Conservation (phyloP, 2,329 filamentous ascomycete species). For the Fusarium hainanense region DNA sequence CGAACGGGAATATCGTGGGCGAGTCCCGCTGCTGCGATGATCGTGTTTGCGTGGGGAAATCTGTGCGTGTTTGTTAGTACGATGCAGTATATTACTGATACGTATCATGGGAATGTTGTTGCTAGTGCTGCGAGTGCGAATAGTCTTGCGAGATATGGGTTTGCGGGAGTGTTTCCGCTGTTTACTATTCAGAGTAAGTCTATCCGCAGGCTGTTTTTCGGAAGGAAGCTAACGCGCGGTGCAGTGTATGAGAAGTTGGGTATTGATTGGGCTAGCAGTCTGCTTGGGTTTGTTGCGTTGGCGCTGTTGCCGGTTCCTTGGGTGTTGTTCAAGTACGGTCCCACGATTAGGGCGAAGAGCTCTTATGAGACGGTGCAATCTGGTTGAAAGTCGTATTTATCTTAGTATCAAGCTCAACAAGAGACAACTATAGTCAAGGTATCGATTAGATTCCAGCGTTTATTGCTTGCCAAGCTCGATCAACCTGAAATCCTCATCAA, state of each 20-base stretch:
- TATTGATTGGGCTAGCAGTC: constrained; percentile 59
- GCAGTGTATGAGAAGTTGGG: constrained; percentile 57
- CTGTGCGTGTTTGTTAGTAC: constrained; percentile 67
- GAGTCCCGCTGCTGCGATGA: constrained; percentile 61
- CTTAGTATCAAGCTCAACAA: too few relatives aligned
- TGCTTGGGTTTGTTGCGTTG: constrained; percentile 60
- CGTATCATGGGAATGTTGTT: constrained; percentile 64
- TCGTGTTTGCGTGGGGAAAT: constrained; percentile 70
- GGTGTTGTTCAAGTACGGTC: constrained; percentile 63
- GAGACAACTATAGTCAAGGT: not conserved
- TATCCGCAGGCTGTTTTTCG: too few relatives aligned
- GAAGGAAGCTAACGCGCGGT: constrained; percentile 4
- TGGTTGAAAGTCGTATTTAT: not conserved
- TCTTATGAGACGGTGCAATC: constrained; percentile 23
- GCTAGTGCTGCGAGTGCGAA: constrained; percentile 71
- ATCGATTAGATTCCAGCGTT: constrained; percentile 52
- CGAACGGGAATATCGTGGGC: constrained; percentile 60
- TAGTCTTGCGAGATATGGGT: constrained; percentile 64
- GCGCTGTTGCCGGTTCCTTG: constrained; percentile 63
- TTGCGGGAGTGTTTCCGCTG: constrained; percentile 68
- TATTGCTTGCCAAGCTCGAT: constrained; percentile 42
- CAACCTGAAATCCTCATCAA: constrained; percentile 49
- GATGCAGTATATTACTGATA: constrained; percentile 65
- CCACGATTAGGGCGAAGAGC: constrained; percentile 39
- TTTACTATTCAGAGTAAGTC: constrained; percentile 66